These are phyloP conservation scores for Mucor racemosus DNA, from an alignment of 371 early-diverging fungal genomes.

Conservation along the genomic window DNA sequence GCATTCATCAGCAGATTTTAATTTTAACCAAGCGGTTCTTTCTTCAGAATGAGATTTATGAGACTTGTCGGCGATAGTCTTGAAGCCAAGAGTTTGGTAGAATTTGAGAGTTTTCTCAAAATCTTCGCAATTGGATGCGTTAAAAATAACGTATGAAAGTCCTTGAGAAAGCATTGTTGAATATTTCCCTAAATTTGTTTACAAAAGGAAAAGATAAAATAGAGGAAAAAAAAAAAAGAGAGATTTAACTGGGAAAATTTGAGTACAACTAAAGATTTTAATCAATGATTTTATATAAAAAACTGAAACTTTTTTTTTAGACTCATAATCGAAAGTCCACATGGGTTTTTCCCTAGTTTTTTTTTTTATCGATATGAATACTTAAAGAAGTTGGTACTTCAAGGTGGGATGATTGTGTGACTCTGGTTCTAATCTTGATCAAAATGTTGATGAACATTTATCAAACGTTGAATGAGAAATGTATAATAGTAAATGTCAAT, in stretches of 20 bases:
- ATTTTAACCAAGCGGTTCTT: slow-evolving; percentile 46
- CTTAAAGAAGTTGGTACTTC: background rate
- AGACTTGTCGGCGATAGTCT: slow-evolving; percentile 32
- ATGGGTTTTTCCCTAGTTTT: slow-evolving; percentile 13
- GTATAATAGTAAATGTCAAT: background rate
- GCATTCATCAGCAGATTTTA: slow-evolving; percentile 27
- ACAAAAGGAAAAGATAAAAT: background rate
- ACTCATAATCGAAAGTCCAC: slow-evolving; percentile 14
- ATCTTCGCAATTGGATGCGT: slow-evolving; percentile 40
- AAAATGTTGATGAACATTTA: background rate
- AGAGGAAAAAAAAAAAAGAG: background rate
- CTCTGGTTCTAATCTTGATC: slow-evolving; percentile 10
- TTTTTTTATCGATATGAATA: slow-evolving; percentile 1
- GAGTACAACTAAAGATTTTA: background rate
- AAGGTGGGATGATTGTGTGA: slow-evolving; percentile 14
- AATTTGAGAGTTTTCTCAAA: slow-evolving; percentile 54
- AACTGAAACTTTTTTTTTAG: slow-evolving; percentile 15
- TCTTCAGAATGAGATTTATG: slow-evolving; percentile 33
- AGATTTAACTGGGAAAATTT: background rate
- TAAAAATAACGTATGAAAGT: slow-evolving; percentile 65
- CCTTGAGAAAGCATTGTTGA: slow-evolving; percentile 33
- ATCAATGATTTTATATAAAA: background rate
- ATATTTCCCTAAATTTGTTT: background rate
- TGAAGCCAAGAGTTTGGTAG: slow-evolving; percentile 64
- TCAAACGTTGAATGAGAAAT: background rate